phyloP scores from a whole-genome alignment of 2,329 filamentous ascomycete genomes.

The Capronia coronata region DNA sequence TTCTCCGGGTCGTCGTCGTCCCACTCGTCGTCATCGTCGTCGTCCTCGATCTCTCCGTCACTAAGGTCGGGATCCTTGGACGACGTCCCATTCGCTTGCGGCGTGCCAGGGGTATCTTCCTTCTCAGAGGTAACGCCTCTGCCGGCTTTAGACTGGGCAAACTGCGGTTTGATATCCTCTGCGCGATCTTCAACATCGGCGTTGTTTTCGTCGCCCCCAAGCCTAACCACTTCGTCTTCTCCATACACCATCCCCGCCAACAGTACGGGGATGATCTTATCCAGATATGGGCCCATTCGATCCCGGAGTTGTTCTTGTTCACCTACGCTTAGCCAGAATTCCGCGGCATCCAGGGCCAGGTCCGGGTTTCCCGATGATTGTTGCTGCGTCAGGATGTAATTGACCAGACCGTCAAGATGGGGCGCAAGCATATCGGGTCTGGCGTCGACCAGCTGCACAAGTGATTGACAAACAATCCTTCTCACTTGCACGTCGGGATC shows the following conservation, averaged over 20 bases:
- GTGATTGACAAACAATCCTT: slow-evolving; percentile 85
- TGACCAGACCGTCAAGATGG: slow-evolving; percentile 78
- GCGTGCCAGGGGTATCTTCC: slow-evolving; percentile 33
- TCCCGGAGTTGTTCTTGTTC: slow-evolving; percentile 77
- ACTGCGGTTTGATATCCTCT: slow-evolving; percentile 87
- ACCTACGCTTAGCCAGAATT: slow-evolving; percentile 93
- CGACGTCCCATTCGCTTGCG: slow-evolving; percentile 45
- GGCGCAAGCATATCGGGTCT: slow-evolving; percentile 84
- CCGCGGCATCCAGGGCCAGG: slow-evolving; percentile 85
- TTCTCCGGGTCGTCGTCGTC: slow-evolving; percentile 72
- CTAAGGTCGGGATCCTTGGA: slow-evolving; percentile 66
- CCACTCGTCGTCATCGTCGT: slow-evolving; percentile 61
- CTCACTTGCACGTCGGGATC: slow-evolving; percentile 77
- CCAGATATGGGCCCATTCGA: slow-evolving; percentile 67
- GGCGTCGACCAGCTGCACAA: slow-evolving; percentile 86
- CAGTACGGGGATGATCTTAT: slow-evolving; percentile 81
- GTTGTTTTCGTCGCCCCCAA: slow-evolving; percentile 80
- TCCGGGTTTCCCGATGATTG: slow-evolving; percentile 74
- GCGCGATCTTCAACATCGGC: slow-evolving; percentile 84
- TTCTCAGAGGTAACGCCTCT: slow-evolving; percentile 42
- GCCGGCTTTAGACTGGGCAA: slow-evolving; percentile 64
- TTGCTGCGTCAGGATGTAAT: slow-evolving; percentile 89
- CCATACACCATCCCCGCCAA: slow-evolving; percentile 95
- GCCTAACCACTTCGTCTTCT: slow-evolving; percentile 79
- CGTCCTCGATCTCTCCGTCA: slow-evolving; percentile 78